These are phyloP conservation scores for Calycina herbarum DNA, from an alignment of 2,329 filamentous ascomycete genomes.

Conservation along the genomic window DNA sequence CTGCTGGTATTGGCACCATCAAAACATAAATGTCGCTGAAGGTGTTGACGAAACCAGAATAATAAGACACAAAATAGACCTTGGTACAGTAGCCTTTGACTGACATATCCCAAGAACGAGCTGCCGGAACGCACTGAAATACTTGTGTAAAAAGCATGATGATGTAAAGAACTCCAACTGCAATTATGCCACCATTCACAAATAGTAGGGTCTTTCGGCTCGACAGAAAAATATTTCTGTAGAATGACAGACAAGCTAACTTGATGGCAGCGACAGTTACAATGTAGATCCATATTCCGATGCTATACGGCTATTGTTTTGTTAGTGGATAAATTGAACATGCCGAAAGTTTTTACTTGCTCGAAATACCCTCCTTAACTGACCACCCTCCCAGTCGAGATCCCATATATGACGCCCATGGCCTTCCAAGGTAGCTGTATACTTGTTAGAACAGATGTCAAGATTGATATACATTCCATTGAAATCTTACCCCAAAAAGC, in stretches of 20 bases:
- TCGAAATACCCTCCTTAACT: background rate
- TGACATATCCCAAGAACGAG: background rate
- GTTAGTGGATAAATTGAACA: background rate
- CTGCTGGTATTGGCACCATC: background rate
- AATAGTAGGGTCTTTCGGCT: background rate
- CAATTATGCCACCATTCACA: background rate
- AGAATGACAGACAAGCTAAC: background rate
- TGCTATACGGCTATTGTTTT: background rate
- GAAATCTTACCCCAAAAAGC: background rate
- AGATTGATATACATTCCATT: background rate
- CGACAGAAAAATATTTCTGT: slow-evolving; percentile 5
- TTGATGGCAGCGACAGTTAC: background rate
- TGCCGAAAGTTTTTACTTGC: background rate
- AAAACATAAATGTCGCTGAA: slow-evolving; percentile 11
- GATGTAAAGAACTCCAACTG: background rate
- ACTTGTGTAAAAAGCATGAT: background rate
- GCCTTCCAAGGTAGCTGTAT: background rate
- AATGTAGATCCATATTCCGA: background rate
- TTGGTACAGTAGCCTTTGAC: background rate
- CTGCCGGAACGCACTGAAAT: slow-evolving; percentile 2
- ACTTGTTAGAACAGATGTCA: background rate
- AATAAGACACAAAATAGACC: background rate
- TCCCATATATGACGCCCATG: background rate
- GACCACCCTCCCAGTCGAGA: background rate
- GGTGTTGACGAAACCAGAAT: background rate